Evolutionary conservation across 345 rosid genomes (phyloP).

Genomic region (Hypericum androsaemum): DNA sequence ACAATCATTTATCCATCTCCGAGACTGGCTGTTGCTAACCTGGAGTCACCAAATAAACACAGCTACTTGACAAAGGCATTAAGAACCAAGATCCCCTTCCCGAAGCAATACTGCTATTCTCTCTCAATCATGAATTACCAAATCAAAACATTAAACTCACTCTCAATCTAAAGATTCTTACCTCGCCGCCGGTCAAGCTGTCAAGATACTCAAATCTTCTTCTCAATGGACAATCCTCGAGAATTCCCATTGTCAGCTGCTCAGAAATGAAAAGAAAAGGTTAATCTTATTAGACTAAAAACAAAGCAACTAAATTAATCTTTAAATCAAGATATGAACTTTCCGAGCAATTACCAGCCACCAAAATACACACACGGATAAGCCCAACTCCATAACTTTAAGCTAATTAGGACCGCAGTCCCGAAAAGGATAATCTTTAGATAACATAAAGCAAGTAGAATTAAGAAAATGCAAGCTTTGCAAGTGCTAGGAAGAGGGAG

Average conservation of each 20-base stretch:
- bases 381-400: too few relatives aligned
- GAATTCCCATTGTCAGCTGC: slow-evolving; percentile 47
- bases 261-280: background rate
- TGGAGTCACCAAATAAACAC: slow-evolving; percentile 12
- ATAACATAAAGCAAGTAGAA: too few relatives aligned
- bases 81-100: background rate
- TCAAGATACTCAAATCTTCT: slow-evolving; percentile 89
- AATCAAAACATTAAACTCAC: background rate
- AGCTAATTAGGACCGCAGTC: too few relatives aligned
- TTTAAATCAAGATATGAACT: too few relatives aligned
- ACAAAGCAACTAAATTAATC: too few relatives aligned
- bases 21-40: slow-evolving; percentile 80
- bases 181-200: slow-evolving; percentile 74
- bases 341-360: too few relatives aligned
- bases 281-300: too few relatives aligned
- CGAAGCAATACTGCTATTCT: background rate
- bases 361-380: too few relatives aligned
- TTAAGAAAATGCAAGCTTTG: slow-evolving; percentile 27
- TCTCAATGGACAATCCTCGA: slow-evolving; percentile 65
- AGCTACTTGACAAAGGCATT: background rate
- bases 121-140: background rate
- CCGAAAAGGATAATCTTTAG: too few relatives aligned
- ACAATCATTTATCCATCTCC: slow-evolving; percentile 89
- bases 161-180: slow-evolving; percentile 14
- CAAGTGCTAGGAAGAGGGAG: slow-evolving; percentile 28